Evolutionary conservation across 164 flowering plant genomes (phyloP).

Genomic region (Magnolia officinalis): DNA sequence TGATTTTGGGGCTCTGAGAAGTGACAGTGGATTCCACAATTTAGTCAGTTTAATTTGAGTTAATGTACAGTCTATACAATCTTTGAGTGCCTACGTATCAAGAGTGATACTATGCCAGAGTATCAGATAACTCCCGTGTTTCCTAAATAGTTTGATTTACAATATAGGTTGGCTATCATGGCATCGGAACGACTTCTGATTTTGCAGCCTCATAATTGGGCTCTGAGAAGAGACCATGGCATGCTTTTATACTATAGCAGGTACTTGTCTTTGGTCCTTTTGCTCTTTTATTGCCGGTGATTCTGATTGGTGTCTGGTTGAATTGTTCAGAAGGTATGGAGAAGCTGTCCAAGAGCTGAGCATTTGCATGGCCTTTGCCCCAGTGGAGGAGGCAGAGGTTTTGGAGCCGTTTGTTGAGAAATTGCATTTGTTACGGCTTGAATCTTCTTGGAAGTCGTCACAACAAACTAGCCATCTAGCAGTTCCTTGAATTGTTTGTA

Average conservation of each 20-base stretch:
- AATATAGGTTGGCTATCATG: slow-evolving; percentile 61
- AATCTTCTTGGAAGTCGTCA: slow-evolving; percentile 56
- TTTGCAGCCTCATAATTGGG: slow-evolving; percentile 76
- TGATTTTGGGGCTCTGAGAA: background rate
- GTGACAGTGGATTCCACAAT: background rate
- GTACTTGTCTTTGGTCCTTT: slow-evolving; percentile 16
- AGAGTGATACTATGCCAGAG: background rate
- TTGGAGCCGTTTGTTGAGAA: slow-evolving; percentile 71
- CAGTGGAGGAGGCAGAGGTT: slow-evolving; percentile 63
- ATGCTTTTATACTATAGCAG: slow-evolving; percentile 62
- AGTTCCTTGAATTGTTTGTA: slow-evolving; percentile 27
- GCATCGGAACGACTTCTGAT: slow-evolving; percentile 68
- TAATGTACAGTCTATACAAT: background rate
- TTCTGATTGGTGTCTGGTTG: background rate
- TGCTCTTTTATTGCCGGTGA: background rate
- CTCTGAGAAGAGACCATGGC: slow-evolving; percentile 71
- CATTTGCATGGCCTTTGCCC: slow-evolving; percentile 82
- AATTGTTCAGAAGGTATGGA: slow-evolving; percentile 42
- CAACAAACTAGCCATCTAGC: slow-evolving; percentile 36
- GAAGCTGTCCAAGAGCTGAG: slow-evolving; percentile 76
- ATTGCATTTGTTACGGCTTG: slow-evolving; percentile 59
- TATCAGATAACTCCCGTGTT: background rate
- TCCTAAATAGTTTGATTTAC: background rate
- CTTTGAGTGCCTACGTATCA: background rate
- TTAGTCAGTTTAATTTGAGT: background rate